These are phyloP conservation scores for Cochlearia excelsa DNA, from an alignment of 345 rosid genomes.

Conservation along the genomic window DNA sequence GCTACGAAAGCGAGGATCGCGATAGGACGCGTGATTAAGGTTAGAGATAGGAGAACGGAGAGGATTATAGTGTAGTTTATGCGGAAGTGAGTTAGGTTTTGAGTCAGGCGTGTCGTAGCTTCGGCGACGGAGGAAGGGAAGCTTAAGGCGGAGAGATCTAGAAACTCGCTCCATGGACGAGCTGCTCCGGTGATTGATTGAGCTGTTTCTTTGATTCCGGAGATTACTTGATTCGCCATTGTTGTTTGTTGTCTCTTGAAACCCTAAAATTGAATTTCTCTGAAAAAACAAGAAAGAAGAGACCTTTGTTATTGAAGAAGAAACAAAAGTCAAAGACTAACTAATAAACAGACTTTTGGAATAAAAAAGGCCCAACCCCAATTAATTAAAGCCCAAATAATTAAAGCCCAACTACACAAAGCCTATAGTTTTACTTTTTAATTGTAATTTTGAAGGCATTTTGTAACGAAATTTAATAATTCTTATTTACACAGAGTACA, in stretches of 20 bases:
- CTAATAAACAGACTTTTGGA: no score
- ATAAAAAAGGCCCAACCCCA: neutral
- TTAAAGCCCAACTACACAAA: no score
- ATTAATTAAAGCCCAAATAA: neutral
- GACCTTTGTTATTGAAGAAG: no score
- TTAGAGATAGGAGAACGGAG: constrained; percentile 42
- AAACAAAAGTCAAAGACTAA: no score
- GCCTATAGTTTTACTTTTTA: no score
- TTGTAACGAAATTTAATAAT: no score
- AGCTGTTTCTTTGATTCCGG: constrained; percentile 46
- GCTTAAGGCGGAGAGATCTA: constrained; percentile 48
- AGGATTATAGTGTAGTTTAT: constrained; percentile 47
- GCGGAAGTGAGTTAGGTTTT: constrained; percentile 60
- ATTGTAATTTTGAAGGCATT: no score
- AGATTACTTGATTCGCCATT: constrained; percentile 39
- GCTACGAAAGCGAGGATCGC: constrained; percentile 48
- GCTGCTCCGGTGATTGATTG: constrained; percentile 43
- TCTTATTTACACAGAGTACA: no score
- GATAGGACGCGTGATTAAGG: constrained; percentile 56
- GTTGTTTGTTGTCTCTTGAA: constrained; percentile 1
- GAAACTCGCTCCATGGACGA: constrained; percentile 55
- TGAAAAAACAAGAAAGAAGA: no score
- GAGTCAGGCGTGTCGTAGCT: constrained; percentile 56
- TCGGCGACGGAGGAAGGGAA: constrained; percentile 53
- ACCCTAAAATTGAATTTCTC: constrained; percentile 18